These are phyloP conservation scores for Coccomyxa sp. DNA, from an alignment of 139 green algal species.

Conservation along the genomic window DNA sequence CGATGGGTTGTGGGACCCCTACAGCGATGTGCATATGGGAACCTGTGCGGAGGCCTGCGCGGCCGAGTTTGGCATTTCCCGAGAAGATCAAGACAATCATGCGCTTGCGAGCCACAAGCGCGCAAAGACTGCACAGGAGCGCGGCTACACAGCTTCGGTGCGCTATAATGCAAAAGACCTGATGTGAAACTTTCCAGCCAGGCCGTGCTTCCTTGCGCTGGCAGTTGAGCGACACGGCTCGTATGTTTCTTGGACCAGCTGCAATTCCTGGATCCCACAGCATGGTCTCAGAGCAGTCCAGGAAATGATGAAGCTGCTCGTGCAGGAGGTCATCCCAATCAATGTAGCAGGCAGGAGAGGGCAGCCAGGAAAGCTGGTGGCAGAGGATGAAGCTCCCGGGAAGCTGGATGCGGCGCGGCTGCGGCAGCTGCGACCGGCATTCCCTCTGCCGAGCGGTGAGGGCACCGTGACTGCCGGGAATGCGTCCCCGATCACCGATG, in stretches of 20 bases:
- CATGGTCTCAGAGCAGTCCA: too few relatives aligned
- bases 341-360: slow-evolving; percentile 21
- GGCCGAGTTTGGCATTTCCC: slow-evolving; percentile 48
- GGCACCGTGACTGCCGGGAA: slow-evolving; percentile 85
- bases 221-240: not conserved
- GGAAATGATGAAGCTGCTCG: too few relatives aligned
- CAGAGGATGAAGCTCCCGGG: slow-evolving; percentile 56
- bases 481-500: slow-evolving; percentile 78
- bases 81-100: slow-evolving; percentile 64
- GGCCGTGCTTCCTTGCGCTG: not conserved
- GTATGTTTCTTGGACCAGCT: too few relatives aligned
- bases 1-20: slow-evolving; percentile 79
- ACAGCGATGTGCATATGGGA: slow-evolving; percentile 82
- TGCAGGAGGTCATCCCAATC: slow-evolving; percentile 62
- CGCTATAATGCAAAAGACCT: not conserved
- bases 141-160: slow-evolving; percentile 34
- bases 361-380: not conserved
- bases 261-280: too few relatives aligned
- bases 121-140: slow-evolving; percentile 32
- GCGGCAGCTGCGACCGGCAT: slow-evolving; percentile 65
- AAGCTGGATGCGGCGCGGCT: slow-evolving; percentile 76
- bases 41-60: slow-evolving; percentile 59
- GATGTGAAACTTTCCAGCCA: not conserved
- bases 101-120: slow-evolving; percentile 55
- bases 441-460: slow-evolving; percentile 26